Base-by-base conservation (phyloP, 2,329 filamentous ascomycete genomes). In the Neonectria faginata region DNA sequence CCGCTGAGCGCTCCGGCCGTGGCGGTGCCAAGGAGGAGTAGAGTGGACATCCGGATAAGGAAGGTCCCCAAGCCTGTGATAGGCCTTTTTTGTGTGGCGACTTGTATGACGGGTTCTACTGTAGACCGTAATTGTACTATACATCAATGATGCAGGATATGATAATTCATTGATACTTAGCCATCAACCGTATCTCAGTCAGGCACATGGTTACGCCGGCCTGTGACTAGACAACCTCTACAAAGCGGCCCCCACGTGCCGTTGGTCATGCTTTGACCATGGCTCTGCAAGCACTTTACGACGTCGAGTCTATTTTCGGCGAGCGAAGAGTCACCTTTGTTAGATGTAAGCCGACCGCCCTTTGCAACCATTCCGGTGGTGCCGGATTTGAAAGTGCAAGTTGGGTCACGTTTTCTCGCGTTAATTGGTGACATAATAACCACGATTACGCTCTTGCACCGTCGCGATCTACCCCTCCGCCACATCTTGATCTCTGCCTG, bases 21-120 rank as follows among this genome's bases (percentile, higher is more conserved):
- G 89, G 89, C 62, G 89, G 89, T 75, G 88, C 83, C 74, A 92
- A 92, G 87, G 89, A 92, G 79, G 89, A 92, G 83, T 92, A 89
- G 77, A 76, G 9, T 33, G 16, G 41, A 20, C 54, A 36, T 33
- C 14, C 27, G 39, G 45, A 47, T 44, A 44, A 65, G 42, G 55
- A 68, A 60, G 41, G 57, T 63, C 56, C 60, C 47, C 41, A 33
- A 16, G 27, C 11, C 36, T 60, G 10, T 48, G 27, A 36, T 44
- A 42, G 52, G 12, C 29, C 39, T 41, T 27, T 44, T 60, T 25
- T 57, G 56, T 33, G 44, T 60, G 59, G 61, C 27, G 50, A 51
- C 18, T 60, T 57, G 56, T 66, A 60, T 59, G 42, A 45, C 41
- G 60, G 51, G 62, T 50, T 29, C 27, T 57, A 29, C 22, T 56